Conservation (phyloP, 2,329 filamentous ascomycete genomes). For the Penicillium brevicompactum region DNA sequence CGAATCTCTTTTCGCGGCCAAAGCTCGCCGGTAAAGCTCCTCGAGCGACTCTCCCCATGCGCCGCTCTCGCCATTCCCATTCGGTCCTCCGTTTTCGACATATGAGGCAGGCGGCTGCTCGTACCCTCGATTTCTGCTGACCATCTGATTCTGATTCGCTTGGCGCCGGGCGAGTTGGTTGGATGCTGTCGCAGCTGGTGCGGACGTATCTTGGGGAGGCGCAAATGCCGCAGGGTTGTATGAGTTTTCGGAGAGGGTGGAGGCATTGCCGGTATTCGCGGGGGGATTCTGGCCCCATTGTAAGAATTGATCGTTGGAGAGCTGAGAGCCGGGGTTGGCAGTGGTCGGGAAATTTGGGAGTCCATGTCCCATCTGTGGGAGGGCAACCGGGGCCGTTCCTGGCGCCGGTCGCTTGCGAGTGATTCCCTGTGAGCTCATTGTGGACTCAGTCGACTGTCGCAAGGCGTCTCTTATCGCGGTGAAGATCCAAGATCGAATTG, state of each 20-base stretch:
- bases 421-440: constrained; percentile 46
- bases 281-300: constrained; percentile 56
- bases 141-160: constrained; percentile 35
- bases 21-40: constrained; percentile 75
- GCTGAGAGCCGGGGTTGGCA: constrained; percentile 43
- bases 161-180: constrained; percentile 47
- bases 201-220: constrained; percentile 55
- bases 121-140: constrained; percentile 41
- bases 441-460: constrained; percentile 7
- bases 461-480: constrained; percentile 12
- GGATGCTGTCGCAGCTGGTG: constrained; percentile 43
- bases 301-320: constrained; percentile 56
- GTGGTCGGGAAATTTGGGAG: constrained; percentile 50
- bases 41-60: constrained; percentile 68
- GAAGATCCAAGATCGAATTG: background rate
- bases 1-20: constrained; percentile 81
- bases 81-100: constrained; percentile 29
- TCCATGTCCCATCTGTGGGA: constrained; percentile 56
- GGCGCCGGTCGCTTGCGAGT: constrained; percentile 74
- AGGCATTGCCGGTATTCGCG: constrained; percentile 28
- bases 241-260: constrained; percentile 45
- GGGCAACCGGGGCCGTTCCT: constrained; percentile 66
- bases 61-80: constrained; percentile 34
- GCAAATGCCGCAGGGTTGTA: constrained; percentile 31
- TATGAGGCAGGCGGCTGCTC: constrained; percentile 37